These are phyloP conservation scores for Starmerella apis DNA, from an alignment of 805 yeast species.

Conservation along the genomic window DNA sequence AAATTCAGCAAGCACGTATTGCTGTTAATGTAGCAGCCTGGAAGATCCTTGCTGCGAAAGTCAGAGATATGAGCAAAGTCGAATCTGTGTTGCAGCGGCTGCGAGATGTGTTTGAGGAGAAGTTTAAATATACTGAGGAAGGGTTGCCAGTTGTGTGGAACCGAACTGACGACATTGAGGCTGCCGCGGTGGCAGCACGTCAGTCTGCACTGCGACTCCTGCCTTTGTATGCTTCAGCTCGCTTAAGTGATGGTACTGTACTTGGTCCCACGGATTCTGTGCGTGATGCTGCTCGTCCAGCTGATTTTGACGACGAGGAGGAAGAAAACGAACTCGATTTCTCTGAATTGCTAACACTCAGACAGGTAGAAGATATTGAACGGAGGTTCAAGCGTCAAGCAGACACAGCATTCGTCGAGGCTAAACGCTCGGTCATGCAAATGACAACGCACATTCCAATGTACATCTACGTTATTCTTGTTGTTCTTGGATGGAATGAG, in stretches of 20 bases:
- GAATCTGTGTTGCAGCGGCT: conserved; percentile 57
- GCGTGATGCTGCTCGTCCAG: conserved; percentile 34
- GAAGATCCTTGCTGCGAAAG: conserved; percentile 47
- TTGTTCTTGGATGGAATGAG: conserved; percentile 91
- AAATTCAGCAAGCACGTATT: conserved; percentile 36
- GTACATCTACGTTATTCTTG: conserved; percentile 62
- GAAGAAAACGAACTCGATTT: conserved; percentile 36
- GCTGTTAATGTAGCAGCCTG: conserved; percentile 50
- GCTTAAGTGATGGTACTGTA: conserved; percentile 32
- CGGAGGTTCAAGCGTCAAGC: conserved; percentile 60
- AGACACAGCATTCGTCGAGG: conserved; percentile 72
- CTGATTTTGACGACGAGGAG: conserved; percentile 30
- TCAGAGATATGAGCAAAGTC: conserved; percentile 53
- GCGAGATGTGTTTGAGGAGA: conserved; percentile 71
- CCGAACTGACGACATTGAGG: conserved; percentile 61
- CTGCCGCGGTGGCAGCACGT: conserved; percentile 50
- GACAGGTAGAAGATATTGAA: conserved; percentile 48
- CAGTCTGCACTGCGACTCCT: conserved; percentile 46
- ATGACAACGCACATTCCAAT: conserved; percentile 72
- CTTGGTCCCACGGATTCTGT: conserved; percentile 44
- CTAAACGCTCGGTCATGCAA: conserved; percentile 74
- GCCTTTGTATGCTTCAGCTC: conserved; percentile 51
- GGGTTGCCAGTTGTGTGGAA: conserved; percentile 79
- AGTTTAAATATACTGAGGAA: conserved; percentile 69
- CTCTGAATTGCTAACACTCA: conserved; percentile 42